Conservation (phyloP, 768 basidiomycete species). For the Russula sp. region DNA sequence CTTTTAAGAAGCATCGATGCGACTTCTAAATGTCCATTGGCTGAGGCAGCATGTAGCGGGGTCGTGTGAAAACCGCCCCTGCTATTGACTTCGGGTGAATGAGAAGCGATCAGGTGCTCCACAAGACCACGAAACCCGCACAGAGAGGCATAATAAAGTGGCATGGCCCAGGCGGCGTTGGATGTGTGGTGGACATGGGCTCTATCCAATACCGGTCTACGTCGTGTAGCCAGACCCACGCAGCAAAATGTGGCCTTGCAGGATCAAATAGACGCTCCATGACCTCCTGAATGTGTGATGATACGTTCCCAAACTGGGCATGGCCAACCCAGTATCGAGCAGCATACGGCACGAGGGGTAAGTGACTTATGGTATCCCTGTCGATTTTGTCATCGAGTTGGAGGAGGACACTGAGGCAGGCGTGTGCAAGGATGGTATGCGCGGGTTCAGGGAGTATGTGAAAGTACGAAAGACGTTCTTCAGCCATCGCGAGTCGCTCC, state of each 20-base stretch:
- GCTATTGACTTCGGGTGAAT: background rate
- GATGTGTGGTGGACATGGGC: background rate
- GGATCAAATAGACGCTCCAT: constrained; percentile 15
- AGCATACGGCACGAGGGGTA: background rate
- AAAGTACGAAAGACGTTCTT: constrained; percentile 11
- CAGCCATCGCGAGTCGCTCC: background rate
- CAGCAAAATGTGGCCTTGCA: background rate
- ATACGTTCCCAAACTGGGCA: background rate
- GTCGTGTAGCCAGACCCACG: constrained; percentile 19
- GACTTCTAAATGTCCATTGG: background rate
- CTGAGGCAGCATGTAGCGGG: background rate
- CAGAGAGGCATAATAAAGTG: constrained; percentile 15
- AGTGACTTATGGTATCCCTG: background rate
- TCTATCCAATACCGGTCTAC: constrained; percentile 4
- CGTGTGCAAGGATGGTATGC: constrained; percentile 9
- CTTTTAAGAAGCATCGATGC: background rate
- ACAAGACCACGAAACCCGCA: constrained; percentile 12
- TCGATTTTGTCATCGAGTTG: constrained; percentile 4
- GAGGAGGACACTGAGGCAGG: constrained; percentile 14
- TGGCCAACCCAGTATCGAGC: constrained; percentile 20
- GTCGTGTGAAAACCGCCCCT: background rate
- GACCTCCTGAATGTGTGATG: background rate
- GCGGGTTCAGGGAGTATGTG: constrained; percentile 6
- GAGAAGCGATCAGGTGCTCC: background rate
- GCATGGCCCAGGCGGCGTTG: background rate